phyloP scores from a whole-genome alignment of 306 rosid species.

The Canavalia ensiformis region DNA sequence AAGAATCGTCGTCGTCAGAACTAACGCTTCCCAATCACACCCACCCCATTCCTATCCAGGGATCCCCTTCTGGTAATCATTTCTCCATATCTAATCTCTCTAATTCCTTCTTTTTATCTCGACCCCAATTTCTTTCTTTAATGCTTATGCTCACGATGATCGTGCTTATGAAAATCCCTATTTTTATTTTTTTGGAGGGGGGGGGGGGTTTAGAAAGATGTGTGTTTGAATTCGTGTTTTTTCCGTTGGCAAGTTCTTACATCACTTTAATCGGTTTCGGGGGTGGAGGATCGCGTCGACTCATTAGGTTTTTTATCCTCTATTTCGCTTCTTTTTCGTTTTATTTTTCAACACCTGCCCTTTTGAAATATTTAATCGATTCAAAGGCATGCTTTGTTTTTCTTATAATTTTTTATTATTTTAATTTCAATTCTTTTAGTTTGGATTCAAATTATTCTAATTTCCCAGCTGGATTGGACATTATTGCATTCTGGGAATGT shows the following conservation, averaged over 20 bases:
- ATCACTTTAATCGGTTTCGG: slow-evolving; percentile 1
- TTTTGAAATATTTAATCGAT: slow-evolving; percentile 14
- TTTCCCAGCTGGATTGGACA: slow-evolving; percentile 16
- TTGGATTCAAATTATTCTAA: slow-evolving; percentile 21
- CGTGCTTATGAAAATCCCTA: neutral
- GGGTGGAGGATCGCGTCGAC: slow-evolving; percentile 39
- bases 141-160: neutral
- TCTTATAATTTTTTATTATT: neutral
- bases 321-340: neutral
- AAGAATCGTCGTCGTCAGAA: neutral
- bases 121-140: neutral
- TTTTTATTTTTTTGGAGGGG: neutral
- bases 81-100: slow-evolving; percentile 13
- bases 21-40: slow-evolving; percentile 37
- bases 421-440: neutral
- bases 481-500: slow-evolving; percentile 15
- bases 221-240: slow-evolving; percentile 17
- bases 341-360: neutral
- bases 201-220: neutral
- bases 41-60: slow-evolving; percentile 40
- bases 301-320: slow-evolving; percentile 39
- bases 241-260: neutral
- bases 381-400: neutral
- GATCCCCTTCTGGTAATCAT: slow-evolving; percentile 60
- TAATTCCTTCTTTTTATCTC: neutral